Evolutionary conservation across 345 rosid species (phyloP), one percentile per base, ranked within the genome.

Genomic region (Aegle marmelos): DNA sequence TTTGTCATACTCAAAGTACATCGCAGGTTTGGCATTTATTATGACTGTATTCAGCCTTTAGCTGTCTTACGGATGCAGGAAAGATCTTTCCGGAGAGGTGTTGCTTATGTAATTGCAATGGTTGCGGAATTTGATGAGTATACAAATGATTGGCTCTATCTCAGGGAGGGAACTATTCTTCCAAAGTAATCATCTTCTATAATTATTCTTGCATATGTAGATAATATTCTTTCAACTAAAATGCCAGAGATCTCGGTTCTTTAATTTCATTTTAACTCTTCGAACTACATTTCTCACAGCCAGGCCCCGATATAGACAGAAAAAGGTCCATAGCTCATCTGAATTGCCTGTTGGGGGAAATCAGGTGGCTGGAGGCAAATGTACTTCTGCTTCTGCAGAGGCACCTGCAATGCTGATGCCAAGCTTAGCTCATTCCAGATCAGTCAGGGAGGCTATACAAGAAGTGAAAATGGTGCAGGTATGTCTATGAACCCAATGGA

Each of bases 381-480:
- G 70, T 41, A 80, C 70, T 50, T 77, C 81, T 68, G 73, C 79
- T 63, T 58, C 87, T 63, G 75, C 56, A 61, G 97, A 89, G 53
- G 82, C 93, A 54, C 93, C 97, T 50, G 95, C 85, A 25, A 89
- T 89, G 93, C 84, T 90, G 75, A 79, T 91, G 76, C 97, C 97
- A 16, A 93, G 86, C 81, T 86, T 93, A 71, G 92, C 83, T 50
- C 97, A 70, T 54, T 93, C 95, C 9, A 81, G 88, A 74, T 91
- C 98, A 22, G 97, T 93, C 66, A 89, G 89, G 86, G 93, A 87
- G 83, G 83, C 90, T n/a, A 84, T 95, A 59, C 93, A 91, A 76
- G 94, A 93, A 87, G 93, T 90, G 73, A 89, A 86, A 83, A 90
- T 94, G 95, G 89, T 94, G 70, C 98, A 90, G 94, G 98, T 95